Percentiles rank a stretch among this genome's conserved stretches.
These are phyloP conservation scores for Kickxella alabastrina DNA, from an alignment of 192 early-diverging fungal species.

Conservation along the genomic window DNA sequence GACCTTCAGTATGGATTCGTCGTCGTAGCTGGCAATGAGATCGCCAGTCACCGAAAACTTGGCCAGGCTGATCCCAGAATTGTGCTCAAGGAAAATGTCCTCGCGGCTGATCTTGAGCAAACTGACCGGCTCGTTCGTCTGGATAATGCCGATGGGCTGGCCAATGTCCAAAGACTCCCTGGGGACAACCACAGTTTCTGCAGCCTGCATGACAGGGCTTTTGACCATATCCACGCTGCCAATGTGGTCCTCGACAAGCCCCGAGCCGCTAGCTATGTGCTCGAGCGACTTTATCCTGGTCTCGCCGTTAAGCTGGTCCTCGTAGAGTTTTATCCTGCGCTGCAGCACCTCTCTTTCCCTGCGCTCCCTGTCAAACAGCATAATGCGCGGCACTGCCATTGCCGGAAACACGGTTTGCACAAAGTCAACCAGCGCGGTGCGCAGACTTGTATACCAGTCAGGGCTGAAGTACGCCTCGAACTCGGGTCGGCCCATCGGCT, in stretches of 20 bases:
- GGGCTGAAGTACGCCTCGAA: constrained; percentile 47
- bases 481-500: constrained; percentile 31
- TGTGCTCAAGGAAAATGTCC: constrained; percentile 52
- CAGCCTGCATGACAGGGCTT: constrained; percentile 12
- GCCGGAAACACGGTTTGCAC: constrained; percentile 49
- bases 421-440: constrained; percentile 41
- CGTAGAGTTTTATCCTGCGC: constrained; percentile 21
- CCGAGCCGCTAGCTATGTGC: constrained; percentile 3
- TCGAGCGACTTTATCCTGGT: constrained; percentile 33
- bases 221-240: constrained; percentile 11
- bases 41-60: constrained; percentile 40
- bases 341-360: constrained; percentile 32
- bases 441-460: constrained; percentile 38
- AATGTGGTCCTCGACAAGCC: constrained; percentile 47
- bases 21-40: constrained; percentile 52
- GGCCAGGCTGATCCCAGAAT: constrained; percentile 40
- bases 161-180: constrained; percentile 2
- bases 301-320: constrained; percentile 36
- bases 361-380: constrained; percentile 46
- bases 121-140: constrained; percentile 22
- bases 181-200: not conserved
- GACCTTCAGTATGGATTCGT: constrained; percentile 47
- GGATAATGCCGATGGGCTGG: constrained; percentile 11
- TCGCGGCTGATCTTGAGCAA: constrained; percentile 48
- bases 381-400: constrained; percentile 47